Conservation (phyloP, 2,329 filamentous ascomycete genomes). For the Xylaria sp. region DNA sequence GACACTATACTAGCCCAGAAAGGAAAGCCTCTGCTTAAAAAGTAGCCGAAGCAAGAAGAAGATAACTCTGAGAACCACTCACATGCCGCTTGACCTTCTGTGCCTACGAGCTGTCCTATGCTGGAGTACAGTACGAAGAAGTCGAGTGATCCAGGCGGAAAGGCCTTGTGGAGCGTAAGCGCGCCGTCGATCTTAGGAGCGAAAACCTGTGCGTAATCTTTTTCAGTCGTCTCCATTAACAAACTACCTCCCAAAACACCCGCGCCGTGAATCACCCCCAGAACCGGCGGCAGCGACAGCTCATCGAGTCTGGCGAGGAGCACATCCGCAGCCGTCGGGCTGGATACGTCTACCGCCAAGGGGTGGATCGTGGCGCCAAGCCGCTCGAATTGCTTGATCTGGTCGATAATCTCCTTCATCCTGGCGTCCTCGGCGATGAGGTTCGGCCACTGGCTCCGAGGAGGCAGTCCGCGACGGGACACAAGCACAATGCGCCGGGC, state of each 20-base stretch:
- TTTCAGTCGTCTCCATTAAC: conserved; percentile 48
- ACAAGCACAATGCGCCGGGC: conserved; percentile 14
- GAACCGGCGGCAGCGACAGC: conserved; percentile 53
- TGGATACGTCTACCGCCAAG: conserved; percentile 52
- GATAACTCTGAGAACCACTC: too few relatives aligned
- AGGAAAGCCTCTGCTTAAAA: too few relatives aligned
- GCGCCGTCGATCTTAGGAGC: conserved; percentile 52
- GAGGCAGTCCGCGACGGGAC: conserved; percentile 11
- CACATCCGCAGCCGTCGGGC: conserved; percentile 38
- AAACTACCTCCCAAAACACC: conserved; percentile 54
- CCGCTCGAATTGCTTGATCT: conserved; percentile 50
- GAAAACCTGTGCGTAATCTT: conserved; percentile 50
- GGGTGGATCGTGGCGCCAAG: conserved; percentile 49
- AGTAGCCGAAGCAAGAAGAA: too few relatives aligned
- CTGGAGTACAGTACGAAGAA: conserved; percentile 50
- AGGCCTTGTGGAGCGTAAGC: conserved; percentile 42
- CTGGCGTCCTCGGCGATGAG: conserved; percentile 29
- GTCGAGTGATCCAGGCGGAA: conserved; percentile 48
- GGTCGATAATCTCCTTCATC: conserved; percentile 36
- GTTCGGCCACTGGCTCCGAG: conserved; percentile 19
- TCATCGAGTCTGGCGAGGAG: conserved; percentile 46
- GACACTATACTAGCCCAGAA: too few relatives aligned
- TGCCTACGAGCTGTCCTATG: conserved; percentile 49
- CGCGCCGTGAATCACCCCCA: conserved; percentile 56
- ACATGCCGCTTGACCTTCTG: conserved; percentile 48